Percentiles rank a stretch among this genome's conserved stretches.
These are phyloP conservation scores for Kwoniella sp. DNA, from an alignment of 768 basidiomycete genomes.

Conservation along the genomic window DNA sequence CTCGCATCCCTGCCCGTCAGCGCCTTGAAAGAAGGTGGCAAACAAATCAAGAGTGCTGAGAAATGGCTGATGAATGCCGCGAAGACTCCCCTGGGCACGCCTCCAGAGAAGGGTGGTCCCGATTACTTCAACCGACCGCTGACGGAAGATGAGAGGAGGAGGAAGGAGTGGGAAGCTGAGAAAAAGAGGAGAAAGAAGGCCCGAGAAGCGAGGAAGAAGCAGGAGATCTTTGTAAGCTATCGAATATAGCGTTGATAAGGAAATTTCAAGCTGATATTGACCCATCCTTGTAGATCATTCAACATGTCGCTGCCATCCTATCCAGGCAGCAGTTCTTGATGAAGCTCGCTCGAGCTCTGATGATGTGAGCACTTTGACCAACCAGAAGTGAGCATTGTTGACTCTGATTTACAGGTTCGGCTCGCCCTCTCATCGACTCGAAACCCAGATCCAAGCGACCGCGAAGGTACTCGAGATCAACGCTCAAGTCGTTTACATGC, in stretches of 20 bases:
- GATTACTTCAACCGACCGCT: constrained; percentile 52
- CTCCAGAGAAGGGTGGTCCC: constrained; percentile 44
- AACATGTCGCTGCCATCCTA: constrained; percentile 77
- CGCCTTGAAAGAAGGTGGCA: constrained; percentile 25
- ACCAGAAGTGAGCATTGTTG: not conserved
- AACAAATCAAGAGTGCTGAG: constrained; percentile 44
- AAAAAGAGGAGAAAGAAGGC: constrained; percentile 59
- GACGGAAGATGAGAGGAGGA: constrained; percentile 52
- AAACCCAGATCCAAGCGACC: constrained; percentile 84
- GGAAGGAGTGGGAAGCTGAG: constrained; percentile 58
- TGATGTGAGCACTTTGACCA: constrained; percentile 61
- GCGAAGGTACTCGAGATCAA: constrained; percentile 86
- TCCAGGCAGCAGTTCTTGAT: constrained; percentile 83
- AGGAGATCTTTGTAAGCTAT: constrained; percentile 70
- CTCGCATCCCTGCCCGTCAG: constrained; percentile 34
- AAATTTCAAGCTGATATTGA: constrained; percentile 7
- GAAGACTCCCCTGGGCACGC: constrained; percentile 44
- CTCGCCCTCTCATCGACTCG: constrained; percentile 89
- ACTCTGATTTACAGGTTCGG: constrained; percentile 62
- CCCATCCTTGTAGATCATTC: constrained; percentile 65
- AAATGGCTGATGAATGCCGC: constrained; percentile 48
- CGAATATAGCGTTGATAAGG: not conserved
- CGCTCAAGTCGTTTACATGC: constrained; percentile 81
- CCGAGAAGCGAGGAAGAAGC: constrained; percentile 66
- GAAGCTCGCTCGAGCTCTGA: constrained; percentile 79